phyloP scores from a whole-genome alignment of 371 early-diverging fungal genomes.

The Rhizopus arrhizus region DNA sequence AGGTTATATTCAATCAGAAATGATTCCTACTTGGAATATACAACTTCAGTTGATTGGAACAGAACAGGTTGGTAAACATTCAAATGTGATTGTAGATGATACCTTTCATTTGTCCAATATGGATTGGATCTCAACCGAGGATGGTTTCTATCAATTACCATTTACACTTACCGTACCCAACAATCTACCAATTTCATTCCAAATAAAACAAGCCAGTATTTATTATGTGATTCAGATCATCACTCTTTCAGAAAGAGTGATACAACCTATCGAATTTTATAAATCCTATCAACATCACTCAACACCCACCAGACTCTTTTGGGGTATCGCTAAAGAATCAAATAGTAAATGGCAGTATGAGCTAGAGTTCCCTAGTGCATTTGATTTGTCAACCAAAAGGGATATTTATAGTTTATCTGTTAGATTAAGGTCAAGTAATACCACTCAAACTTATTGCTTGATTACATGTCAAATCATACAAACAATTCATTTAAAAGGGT shows the following conservation, averaged over 20 bases:
- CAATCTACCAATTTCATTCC: constrained; percentile 19
- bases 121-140: not conserved
- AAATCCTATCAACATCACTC: not conserved
- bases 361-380: constrained; percentile 18
- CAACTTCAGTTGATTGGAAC: constrained; percentile 16
- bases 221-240: constrained; percentile 9
- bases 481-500: constrained; percentile 13
- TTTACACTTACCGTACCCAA: constrained; percentile 15
- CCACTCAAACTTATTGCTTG: constrained; percentile 5
- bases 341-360: constrained; percentile 28
- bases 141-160: not conserved
- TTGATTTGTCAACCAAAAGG: constrained; percentile 1
- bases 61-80: constrained; percentile 6
- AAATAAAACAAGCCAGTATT: not conserved
- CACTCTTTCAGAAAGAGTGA: not conserved
- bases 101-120: constrained; percentile 10
- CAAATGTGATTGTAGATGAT: constrained; percentile 13
- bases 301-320: constrained; percentile 19
- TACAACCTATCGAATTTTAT: constrained; percentile 12
- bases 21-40: constrained; percentile 11
- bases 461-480: constrained; percentile 25
- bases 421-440: constrained; percentile 10
- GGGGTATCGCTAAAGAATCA: constrained; percentile 24
- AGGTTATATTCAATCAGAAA: constrained; percentile 11
- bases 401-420: constrained; percentile 4